Evolutionary conservation across 2,329 filamentous ascomycete genomes (phyloP), one percentile per base, ranked within the genome.

Genomic region (Sclerotinia glacialis): DNA sequence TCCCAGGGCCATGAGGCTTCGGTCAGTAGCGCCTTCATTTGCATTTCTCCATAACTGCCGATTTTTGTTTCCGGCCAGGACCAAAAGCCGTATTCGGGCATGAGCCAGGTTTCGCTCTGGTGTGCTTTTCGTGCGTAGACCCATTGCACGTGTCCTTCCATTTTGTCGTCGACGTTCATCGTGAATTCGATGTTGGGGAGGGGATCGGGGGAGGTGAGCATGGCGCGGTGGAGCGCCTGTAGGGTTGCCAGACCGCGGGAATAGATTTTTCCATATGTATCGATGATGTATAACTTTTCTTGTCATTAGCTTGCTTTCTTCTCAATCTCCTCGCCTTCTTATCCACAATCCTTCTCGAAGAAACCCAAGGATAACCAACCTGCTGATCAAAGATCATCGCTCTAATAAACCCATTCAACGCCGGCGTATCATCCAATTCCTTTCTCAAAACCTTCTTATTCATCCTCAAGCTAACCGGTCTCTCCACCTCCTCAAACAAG

Each of bases 51-150:
- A 26, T 83, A 73, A 18, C 80, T 80, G 7, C 77, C 78, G 73
- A 81, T 82, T 78, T 81, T 81, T 67, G 79, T 81, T 58, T 83
- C 77, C 31, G 79, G 76, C 83, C 83, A 85, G 14, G 80, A 78
- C 80, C 80, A 85, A 76, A 80, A 83, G 70, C 78, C 79, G 78
- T 83, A 87, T 77, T 82, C 84, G 68, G 83, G 83, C 76, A 85
- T 81, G 12, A 82, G 74, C 74, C 83, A 84, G 66, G 76, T 69
- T 56, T 66, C 34, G 18, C 26, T 26, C 8, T 60, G 31, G 18
- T 44, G 26, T 21, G 34, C 54, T 60, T 52, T 46, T 18, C 64
- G 64, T 21, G 54, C 54, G 23, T 65, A 64, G 14, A 65, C 42
- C 63, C 63, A 65, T 50, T 59, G 63, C 1, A 53, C 23, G 18